A percentile compares a stretch with the other conserved stretches of the same genome.
These are phyloP conservation scores for Fusarium circinatum DNA, from an alignment of 2,329 filamentous ascomycete genomes.

Conservation along the genomic window DNA sequence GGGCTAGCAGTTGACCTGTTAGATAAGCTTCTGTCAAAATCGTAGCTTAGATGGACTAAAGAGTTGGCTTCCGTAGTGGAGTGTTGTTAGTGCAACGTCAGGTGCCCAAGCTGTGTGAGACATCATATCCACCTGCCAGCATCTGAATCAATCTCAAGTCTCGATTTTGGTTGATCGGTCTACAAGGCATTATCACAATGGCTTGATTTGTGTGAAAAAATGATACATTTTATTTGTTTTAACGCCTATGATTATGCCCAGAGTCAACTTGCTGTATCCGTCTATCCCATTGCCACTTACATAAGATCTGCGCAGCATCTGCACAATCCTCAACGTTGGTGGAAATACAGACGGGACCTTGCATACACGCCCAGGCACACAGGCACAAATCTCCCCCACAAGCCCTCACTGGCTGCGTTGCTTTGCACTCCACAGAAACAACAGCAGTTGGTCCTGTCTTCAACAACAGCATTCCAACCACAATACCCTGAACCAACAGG, in stretches of 20 bases:
- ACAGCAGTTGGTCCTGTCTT: neutral
- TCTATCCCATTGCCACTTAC: neutral
- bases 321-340: neutral
- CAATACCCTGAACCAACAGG: neutral
- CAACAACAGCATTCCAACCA: conserved; percentile 25
- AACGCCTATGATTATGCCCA: neutral
- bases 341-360: neutral
- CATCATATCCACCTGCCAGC: neutral
- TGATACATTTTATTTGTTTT: neutral
- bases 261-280: neutral
- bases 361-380: neutral
- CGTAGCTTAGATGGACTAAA: neutral
- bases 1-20: neutral
- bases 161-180: too few species aligned
- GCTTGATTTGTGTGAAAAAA: neutral
- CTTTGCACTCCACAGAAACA: neutral
- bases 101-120: neutral
- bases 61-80: conserved; percentile 4
- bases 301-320: neutral
- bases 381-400: neutral
- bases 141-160: neutral
- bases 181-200: rapidly evolving
- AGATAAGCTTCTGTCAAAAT: conserved; percentile 20
- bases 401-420: neutral
- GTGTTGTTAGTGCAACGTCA: neutral